Conservation (phyloP, 768 basidiomycete genomes). For the Mycena kentingensis region DNA sequence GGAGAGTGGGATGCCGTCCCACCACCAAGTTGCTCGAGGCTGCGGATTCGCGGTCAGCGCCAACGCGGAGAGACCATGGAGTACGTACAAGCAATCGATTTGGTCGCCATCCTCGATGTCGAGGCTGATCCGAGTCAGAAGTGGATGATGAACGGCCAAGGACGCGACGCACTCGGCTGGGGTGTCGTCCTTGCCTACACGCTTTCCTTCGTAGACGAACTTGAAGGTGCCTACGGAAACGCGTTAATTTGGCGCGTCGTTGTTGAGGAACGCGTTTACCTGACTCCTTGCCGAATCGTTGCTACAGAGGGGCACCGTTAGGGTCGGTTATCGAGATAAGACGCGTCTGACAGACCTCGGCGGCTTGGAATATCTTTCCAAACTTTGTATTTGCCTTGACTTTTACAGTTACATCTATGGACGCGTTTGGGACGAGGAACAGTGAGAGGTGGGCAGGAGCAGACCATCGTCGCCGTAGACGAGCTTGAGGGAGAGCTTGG, state of each 20-base stretch:
- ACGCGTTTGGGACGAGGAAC: conserved; percentile 2
- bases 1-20: neutral
- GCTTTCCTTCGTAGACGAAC: conserved; percentile 57
- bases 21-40: conserved; percentile 18
- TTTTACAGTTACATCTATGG: conserved; percentile 63
- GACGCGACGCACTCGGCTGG: conserved; percentile 49
- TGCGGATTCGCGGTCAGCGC: neutral
- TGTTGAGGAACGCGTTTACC: conserved; percentile 36
- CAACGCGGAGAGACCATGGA: neutral
- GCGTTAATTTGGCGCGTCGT: neutral
- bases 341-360: conserved; percentile 49
- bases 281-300: conserved; percentile 59
- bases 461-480: conserved; percentile 56
- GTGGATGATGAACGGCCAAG: neutral
- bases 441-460: conserved; percentile 23
- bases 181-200: conserved; percentile 51
- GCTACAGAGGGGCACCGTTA: conserved; percentile 38
- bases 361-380: conserved; percentile 65
- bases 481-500: conserved; percentile 67
- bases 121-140: conserved; percentile 28
- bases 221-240: conserved; percentile 56
- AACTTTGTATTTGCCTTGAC: conserved; percentile 67
- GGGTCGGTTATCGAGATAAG: neutral
- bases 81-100: conserved; percentile 43
- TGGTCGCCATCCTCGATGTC: conserved; percentile 65